Evolutionary conservation across 441 rosid genomes (phyloP), one percentile per base, ranked within the genome.

Genomic region (Codiaeum variegatum): DNA sequence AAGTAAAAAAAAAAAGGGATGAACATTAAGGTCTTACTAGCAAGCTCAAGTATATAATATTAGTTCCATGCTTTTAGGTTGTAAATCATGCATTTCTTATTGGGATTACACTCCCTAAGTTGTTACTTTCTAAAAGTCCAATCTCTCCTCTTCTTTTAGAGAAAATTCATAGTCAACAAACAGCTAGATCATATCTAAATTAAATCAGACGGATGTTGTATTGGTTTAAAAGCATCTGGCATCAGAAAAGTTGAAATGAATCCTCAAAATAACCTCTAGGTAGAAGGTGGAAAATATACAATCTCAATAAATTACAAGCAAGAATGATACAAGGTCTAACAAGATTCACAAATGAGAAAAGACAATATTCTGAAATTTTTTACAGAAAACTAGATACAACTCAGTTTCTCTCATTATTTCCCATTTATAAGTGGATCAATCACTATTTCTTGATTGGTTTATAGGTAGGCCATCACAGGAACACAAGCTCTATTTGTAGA

Each of bases 151-250:
- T 0, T 18, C 59, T 47, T 19, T 0, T 18, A 46, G 1, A 26
- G 46, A 49, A 59, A 29, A 24, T 21, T 47, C n/a, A 19, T 11
- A n/a, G 46, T 38, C 32, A n/a, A 51, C 13, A 19, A 55, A 47
- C 23, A 24, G 40, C 60, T 42, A 56, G 16, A 55, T 23, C 46
- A 42, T 60, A 58, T 66, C 66, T 8, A 15, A 55, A 38, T 42
- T 42, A 42, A 49, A 49, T 49, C 18, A 55, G 36, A 26, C 23
- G 15, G 36, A 44, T 21, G n/a, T 1, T 44, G 16, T 31, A 16
- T 34, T 42, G 10, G 49, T 56, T 65, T 23, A 28, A 40, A 40
- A 24, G 74, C 98, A 95, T 95, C 99, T 95, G 82, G 78, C 26
- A 67, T 74, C 44, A 68, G 71, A 58, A 64, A 18, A 77, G 61